Evolutionary conservation across 1,284 basidiomycete species (phyloP).

Genomic region (Cutaneotrichosporon daszewskae): DNA sequence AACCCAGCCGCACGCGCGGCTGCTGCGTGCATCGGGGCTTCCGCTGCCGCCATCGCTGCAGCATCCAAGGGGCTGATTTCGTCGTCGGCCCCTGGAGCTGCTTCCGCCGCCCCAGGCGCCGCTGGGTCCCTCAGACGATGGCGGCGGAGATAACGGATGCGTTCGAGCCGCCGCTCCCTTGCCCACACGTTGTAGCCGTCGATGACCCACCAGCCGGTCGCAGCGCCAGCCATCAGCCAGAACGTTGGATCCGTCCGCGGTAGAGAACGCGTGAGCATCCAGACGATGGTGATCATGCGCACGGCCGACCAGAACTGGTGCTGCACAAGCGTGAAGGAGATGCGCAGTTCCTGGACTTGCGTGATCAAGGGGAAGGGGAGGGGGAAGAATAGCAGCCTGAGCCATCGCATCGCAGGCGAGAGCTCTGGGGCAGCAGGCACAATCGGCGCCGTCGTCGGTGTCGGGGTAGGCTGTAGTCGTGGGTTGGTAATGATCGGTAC

Average conservation of each 20-base stretch:
- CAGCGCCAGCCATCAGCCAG: slow-evolving; percentile 32
- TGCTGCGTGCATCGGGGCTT: slow-evolving; percentile 7
- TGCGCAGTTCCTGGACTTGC: slow-evolving; percentile 12
- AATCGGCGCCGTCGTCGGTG: slow-evolving; percentile 1
- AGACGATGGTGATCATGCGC: slow-evolving; percentile 29
- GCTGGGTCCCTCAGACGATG: too few species aligned
- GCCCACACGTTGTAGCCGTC: slow-evolving; percentile 27
- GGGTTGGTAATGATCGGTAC: slow-evolving; percentile 1
- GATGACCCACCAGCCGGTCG: slow-evolving; percentile 29
- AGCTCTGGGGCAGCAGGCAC: not conserved
- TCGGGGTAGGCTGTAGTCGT: slow-evolving; percentile 11
- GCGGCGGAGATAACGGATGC: too few species aligned
- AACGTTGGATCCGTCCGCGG: slow-evolving; percentile 28
- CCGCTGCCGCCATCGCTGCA: too few species aligned
- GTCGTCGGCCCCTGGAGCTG: too few species aligned
- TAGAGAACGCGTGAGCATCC: slow-evolving; percentile 40
- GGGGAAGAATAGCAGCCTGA: not conserved
- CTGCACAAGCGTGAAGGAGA: slow-evolving; percentile 20
- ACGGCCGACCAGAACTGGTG: slow-evolving; percentile 31
- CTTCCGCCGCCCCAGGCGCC: too few species aligned
- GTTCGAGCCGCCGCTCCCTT: too few species aligned
- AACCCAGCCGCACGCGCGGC: slow-evolving; percentile 2
- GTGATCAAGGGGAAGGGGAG: slow-evolving; percentile 2
- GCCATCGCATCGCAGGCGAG: not conserved
- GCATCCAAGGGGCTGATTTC: too few species aligned